Evolutionary conservation across 169 alveolate species (phyloP).

Genomic region (Plasmodium yoelii): DNA sequence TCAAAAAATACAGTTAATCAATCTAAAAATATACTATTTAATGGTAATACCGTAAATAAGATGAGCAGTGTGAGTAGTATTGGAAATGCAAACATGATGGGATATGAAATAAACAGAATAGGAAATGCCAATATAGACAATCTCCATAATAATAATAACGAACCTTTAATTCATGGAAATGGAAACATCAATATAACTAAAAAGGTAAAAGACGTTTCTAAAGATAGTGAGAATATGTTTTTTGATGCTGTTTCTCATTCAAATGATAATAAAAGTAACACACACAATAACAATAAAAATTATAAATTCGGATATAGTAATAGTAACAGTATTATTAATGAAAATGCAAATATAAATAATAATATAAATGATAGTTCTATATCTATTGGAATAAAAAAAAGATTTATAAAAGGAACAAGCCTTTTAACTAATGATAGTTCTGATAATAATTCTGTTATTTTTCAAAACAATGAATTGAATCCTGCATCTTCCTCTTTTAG

Average conservation of each 20-base stretch:
- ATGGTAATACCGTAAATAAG: too few relatives aligned
- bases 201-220: too few relatives aligned
- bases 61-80: too few relatives aligned
- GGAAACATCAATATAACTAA: too few relatives aligned
- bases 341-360: conserved; percentile 8
- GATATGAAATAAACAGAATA: too few relatives aligned
- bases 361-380: conserved; percentile 1
- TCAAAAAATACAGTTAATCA: background rate
- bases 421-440: conserved; percentile 17
- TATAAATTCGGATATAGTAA: background rate
- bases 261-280: conserved; percentile 3
- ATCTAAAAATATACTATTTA: background rate
- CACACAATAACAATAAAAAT: background rate
- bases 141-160: too few relatives aligned
- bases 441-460: background rate
- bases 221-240: conserved; percentile 37
- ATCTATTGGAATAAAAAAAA: conserved; percentile 18
- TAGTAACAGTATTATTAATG: background rate
- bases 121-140: too few relatives aligned
- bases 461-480: background rate
- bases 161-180: too few relatives aligned
- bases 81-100: too few relatives aligned
- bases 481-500: background rate
- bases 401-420: conserved; percentile 15
- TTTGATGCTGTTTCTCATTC: conserved; percentile 54